Evolutionary conservation across 257 asterid genomes (phyloP).

Genomic region (Plectranthus barbatus): DNA sequence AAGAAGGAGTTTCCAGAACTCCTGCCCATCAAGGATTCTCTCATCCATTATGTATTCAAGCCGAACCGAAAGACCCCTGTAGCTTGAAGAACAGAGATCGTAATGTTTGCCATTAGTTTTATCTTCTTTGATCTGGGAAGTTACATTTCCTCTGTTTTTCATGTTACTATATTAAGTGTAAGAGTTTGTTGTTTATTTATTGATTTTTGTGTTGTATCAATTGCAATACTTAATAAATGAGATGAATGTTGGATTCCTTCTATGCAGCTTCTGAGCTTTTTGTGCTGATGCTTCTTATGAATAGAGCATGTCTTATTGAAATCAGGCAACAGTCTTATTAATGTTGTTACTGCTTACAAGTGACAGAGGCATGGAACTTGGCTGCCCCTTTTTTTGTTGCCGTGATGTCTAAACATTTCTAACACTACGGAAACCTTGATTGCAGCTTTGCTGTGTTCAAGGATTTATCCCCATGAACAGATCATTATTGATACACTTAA

Average conservation of each 20-base stretch:
- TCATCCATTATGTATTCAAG: conserved; percentile 55
- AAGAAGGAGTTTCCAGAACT: conserved; percentile 60
- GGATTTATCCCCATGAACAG: background rate
- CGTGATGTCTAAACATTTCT: background rate
- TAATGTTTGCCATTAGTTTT: background rate
- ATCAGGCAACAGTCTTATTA: conserved; percentile 16
- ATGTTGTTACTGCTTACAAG: background rate
- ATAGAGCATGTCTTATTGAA: background rate
- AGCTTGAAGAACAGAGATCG: conserved; percentile 22
- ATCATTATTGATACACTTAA: background rate
- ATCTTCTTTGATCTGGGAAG: background rate
- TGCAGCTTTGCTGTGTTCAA: background rate
- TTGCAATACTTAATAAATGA: conserved; percentile 12
- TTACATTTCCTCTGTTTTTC: background rate
- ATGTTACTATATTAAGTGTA: background rate
- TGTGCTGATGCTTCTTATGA: too few relatives aligned
- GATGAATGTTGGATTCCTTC: conserved; percentile 4
- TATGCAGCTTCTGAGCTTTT: background rate
- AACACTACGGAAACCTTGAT: background rate
- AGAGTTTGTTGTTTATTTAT: background rate
- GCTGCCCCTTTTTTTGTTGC: conserved; percentile 1
- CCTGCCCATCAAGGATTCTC: conserved; percentile 68
- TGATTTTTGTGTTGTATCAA: conserved; percentile 13
- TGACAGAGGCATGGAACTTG: background rate
- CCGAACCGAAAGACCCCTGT: conserved; percentile 59